Base-by-base conservation (phyloP, 441 rosid species). In the Jatropha podagrica region DNA sequence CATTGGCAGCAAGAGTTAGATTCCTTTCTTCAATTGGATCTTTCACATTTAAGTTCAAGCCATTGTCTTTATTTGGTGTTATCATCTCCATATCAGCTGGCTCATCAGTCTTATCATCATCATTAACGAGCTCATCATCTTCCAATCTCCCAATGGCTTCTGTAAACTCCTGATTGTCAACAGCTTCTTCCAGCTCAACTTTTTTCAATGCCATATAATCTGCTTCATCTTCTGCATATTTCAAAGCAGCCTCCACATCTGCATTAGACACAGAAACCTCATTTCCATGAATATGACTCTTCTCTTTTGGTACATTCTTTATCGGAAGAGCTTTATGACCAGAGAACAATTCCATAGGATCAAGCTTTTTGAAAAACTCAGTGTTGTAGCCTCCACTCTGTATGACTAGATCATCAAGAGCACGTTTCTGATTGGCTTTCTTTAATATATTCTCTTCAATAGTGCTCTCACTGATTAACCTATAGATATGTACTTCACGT, bases 351-450 rank as follows among this genome's bases (percentile, higher is more conserved):
- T 97, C 99, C 92, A 93, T 85, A 58, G 99, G 99, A 85, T 97
- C 99, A 15, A 97, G 99, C 90, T 97, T 97, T 89, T 93, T 95
- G 87, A 97, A 97, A 83, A 95, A 97, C 65, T 97, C 99, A 7
- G 99, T 97, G 83, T 95, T 97, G 80, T 97, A 97, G 68, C 89
- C 90, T 71, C 99, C 99, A 83, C 97, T 92, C 86, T 97, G 99
- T 76, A 97, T 97, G 54, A 97, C 99, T 67, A 97, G 91, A 84
- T 97, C 88, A 85, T 95, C 99, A 82, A 97, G 99, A 71, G 92
- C 97, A 75, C 99, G 97, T 90, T 97, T 97, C 87, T 97, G 99
- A 81, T 97, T 95, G 66, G 99, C 99, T 88, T 97, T 97, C 89
- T 88, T 97, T 82, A 97, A 83, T 74, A 97, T 97, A 76, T 97